A percentile compares a stretch with the other conserved stretches of the same genome.
Evolutionary conservation across 108 stramenopile genomes (phyloP).

Genomic region (Nitzschia palea): DNA sequence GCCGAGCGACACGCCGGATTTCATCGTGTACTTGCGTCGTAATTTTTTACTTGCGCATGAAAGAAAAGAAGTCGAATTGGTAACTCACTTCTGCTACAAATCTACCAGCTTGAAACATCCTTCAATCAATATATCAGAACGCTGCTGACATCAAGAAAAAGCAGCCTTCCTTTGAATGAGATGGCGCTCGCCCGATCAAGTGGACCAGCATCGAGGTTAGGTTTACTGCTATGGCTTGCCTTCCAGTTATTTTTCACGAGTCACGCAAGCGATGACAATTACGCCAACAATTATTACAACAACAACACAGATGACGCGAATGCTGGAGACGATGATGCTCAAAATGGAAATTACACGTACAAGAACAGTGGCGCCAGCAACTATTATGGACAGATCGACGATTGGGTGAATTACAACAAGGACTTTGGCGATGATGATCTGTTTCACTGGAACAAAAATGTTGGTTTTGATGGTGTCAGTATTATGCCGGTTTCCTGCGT

Average conservation of each 20-base stretch:
- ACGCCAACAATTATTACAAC: slow-evolving; percentile 10
- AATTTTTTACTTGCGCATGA: too few relatives aligned
- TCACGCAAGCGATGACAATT: slow-evolving; percentile 1
- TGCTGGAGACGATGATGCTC: slow-evolving; percentile 12
- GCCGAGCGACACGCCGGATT: too few relatives aligned
- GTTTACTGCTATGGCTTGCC: not conserved
- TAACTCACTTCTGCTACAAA: too few relatives aligned
- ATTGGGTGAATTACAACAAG: slow-evolving; percentile 7
- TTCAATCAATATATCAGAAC: too few relatives aligned
- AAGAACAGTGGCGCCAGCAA: slow-evolving; percentile 6
- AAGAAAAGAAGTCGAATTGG: too few relatives aligned
- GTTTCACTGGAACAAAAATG: slow-evolving; percentile 33
- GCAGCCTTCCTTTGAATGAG: too few relatives aligned
- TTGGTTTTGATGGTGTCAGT: slow-evolving; percentile 71
- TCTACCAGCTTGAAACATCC: too few relatives aligned
- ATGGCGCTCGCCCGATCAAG: too few relatives aligned
- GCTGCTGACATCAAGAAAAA: too few relatives aligned
- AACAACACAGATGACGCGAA: slow-evolving; percentile 16
- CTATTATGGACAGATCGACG: slow-evolving; percentile 22
- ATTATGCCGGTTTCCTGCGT: slow-evolving; percentile 85
- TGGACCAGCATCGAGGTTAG: not conserved
- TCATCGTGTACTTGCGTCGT: too few relatives aligned
- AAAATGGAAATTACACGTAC: slow-evolving; percentile 14
- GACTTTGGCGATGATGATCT: slow-evolving; percentile 43
- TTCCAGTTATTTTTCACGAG: too few relatives aligned